A percentile compares a stretch with the other conserved stretches of the same genome.
These are phyloP conservation scores for Ploettnerulaceae sp. DNA, from an alignment of 2,329 filamentous ascomycete species.

Conservation along the genomic window DNA sequence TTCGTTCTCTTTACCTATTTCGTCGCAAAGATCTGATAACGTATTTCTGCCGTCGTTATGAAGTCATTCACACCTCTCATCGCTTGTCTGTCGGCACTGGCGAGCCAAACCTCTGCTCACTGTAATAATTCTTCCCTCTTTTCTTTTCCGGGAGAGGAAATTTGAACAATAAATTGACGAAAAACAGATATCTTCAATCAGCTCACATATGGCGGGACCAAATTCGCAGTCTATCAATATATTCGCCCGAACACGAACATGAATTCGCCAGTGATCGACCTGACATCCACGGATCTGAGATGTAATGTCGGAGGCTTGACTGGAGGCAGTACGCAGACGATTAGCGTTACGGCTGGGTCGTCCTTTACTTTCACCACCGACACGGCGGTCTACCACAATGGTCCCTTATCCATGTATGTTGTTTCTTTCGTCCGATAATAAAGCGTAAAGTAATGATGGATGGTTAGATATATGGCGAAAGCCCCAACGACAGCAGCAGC, in stretches of 20 bases:
- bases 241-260: conserved; percentile 44
- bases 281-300: conserved; percentile 28
- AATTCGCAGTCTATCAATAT: conserved; percentile 42
- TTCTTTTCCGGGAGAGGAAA: too few species aligned
- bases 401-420: conserved; percentile 31
- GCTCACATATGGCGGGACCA: conserved; percentile 23
- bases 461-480: conserved; percentile 35
- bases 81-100: conserved; percentile 10
- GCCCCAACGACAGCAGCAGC: conserved; percentile 32
- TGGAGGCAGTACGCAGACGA: conserved; percentile 21
- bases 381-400: conserved; percentile 34
- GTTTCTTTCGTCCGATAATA: too few species aligned
- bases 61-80: conserved; percentile 15
- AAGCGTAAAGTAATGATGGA: not conserved
- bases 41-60: conserved; percentile 8
- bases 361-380: conserved; percentile 45
- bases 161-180: not conserved
- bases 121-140: conserved; percentile 5
- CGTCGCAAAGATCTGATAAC: not conserved
- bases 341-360: conserved; percentile 36
- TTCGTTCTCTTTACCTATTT: conserved; percentile 4
- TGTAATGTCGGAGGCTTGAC: conserved; percentile 39
- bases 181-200: conserved; percentile 28
- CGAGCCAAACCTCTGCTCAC: conserved; percentile 15
- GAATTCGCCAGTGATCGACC: conserved; percentile 43